Evolutionary conservation across 257 asterid species (phyloP).

Genomic region (Striga asiatica): DNA sequence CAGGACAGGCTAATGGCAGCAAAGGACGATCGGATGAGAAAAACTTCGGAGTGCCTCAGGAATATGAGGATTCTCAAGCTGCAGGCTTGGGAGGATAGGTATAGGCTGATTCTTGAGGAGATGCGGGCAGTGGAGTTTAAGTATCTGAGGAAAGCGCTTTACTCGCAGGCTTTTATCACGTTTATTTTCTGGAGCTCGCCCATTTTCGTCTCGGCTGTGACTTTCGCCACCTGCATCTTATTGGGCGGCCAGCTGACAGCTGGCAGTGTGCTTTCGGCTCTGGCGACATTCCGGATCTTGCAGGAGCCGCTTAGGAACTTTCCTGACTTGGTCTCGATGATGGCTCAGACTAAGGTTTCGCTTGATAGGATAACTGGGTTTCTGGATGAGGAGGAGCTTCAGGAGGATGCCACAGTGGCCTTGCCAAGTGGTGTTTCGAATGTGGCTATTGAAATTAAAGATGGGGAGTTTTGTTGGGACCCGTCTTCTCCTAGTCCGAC

Average conservation of each 20-base stretch:
- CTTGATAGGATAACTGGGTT: constrained; percentile 38
- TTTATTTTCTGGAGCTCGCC: constrained; percentile 51
- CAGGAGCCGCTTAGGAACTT: constrained; percentile 46
- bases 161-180: constrained; percentile 42
- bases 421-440: constrained; percentile 30
- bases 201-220: constrained; percentile 36
- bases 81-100: constrained; percentile 53
- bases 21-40: constrained; percentile 43
- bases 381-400: constrained; percentile 37
- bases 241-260: constrained; percentile 43
- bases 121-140: constrained; percentile 31
- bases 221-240: constrained; percentile 38
- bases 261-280: constrained; percentile 47
- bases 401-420: constrained; percentile 30
- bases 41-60: constrained; percentile 39
- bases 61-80: constrained; percentile 46
- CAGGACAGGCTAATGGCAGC: constrained; percentile 41
- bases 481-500: constrained; percentile 22
- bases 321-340: constrained; percentile 44
- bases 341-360: constrained; percentile 49
- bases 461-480: constrained; percentile 44
- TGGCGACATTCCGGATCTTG: constrained; percentile 48
- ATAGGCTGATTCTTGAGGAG: constrained; percentile 30
- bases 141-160: constrained; percentile 39
- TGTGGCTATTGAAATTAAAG: constrained; percentile 32